Evolutionary conservation across 371 early-diverging fungal genomes (phyloP).

Genomic region (Mortierella sp.): DNA sequence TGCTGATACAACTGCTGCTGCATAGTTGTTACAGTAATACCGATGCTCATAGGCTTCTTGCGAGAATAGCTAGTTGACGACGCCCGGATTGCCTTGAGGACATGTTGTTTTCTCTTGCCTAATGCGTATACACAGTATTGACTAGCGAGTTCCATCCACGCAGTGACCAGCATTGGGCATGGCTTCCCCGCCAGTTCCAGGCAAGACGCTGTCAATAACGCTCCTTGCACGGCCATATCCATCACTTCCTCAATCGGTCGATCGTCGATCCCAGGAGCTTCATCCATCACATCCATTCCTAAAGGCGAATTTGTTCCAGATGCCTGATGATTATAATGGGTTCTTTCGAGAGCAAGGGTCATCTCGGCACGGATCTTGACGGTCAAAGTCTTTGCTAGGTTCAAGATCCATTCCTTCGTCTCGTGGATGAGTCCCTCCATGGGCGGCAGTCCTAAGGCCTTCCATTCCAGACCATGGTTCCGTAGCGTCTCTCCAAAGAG

Average conservation of each 20-base stretch:
- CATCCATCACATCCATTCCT: conserved; percentile 25
- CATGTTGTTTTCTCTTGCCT: conserved; percentile 23
- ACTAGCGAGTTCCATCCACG: conserved; percentile 39
- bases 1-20: conserved; percentile 8
- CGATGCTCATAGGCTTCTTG: not conserved
- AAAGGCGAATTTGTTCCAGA: not conserved
- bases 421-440: conserved; percentile 42
- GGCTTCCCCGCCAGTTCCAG: conserved; percentile 36
- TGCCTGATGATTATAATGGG: not conserved
- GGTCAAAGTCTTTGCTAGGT: conserved; percentile 36
- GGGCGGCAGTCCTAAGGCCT: conserved; percentile 36
- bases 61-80: not conserved
- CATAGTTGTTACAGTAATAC: not conserved
- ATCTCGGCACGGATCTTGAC: conserved; percentile 44
- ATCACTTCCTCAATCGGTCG: conserved; percentile 25
- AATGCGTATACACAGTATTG: conserved; percentile 36
- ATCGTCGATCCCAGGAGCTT: not conserved
- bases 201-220: conserved; percentile 29
- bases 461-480: conserved; percentile 38
- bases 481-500: conserved; percentile 40
- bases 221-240: conserved; percentile 43
- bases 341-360: conserved; percentile 23
- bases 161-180: conserved; percentile 38
- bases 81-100: conserved; percentile 10
- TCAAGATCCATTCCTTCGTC: conserved; percentile 47